Percentiles rank a stretch among this genome's conserved stretches.
Conservation (phyloP, 2,329 filamentous ascomycete species). For the Coleophoma cylindrospora region DNA sequence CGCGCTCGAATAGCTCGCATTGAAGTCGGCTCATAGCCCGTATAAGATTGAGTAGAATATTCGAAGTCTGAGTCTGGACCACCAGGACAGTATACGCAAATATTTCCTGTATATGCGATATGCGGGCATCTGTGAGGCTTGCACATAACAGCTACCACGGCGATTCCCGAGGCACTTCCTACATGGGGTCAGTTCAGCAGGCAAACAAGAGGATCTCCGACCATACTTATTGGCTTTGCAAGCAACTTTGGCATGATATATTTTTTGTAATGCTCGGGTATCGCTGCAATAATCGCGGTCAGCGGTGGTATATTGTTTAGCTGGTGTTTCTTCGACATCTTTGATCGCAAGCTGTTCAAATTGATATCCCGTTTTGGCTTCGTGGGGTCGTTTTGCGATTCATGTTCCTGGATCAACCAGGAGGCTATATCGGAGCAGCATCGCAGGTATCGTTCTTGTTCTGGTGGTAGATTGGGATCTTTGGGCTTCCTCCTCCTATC, state of each 20-base stretch:
- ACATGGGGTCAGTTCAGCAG: slow-evolving; percentile 11
- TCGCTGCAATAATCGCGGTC: slow-evolving; percentile 94
- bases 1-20: slow-evolving; percentile 97
- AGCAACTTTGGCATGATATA: slow-evolving; percentile 95
- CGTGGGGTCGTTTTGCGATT: slow-evolving; percentile 68
- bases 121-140: slow-evolving; percentile 97
- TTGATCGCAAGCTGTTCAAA: slow-evolving; percentile 80
- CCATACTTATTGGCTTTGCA: slow-evolving; percentile 86
- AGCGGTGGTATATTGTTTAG: slow-evolving; percentile 83
- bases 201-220: neutral
- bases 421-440: slow-evolving; percentile 96
- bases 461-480: slow-evolving; percentile 72
- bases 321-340: slow-evolving; percentile 88
- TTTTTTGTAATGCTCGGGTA: slow-evolving; percentile 99
- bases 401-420: slow-evolving; percentile 89
- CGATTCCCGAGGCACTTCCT: slow-evolving; percentile 94
- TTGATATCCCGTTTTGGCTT: slow-evolving; percentile 83
- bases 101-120: slow-evolving; percentile 97
- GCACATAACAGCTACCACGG: slow-evolving; percentile 98
- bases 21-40: slow-evolving; percentile 95
- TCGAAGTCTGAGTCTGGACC: slow-evolving; percentile 98
- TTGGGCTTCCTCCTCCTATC: slow-evolving; percentile 55
- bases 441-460: slow-evolving; percentile 90
- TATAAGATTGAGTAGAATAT: slow-evolving; percentile 98
- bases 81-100: slow-evolving; percentile 97